phyloP scores from a whole-genome alignment of 2,329 filamentous ascomycete genomes.

The Graphilbum sp. region DNA sequence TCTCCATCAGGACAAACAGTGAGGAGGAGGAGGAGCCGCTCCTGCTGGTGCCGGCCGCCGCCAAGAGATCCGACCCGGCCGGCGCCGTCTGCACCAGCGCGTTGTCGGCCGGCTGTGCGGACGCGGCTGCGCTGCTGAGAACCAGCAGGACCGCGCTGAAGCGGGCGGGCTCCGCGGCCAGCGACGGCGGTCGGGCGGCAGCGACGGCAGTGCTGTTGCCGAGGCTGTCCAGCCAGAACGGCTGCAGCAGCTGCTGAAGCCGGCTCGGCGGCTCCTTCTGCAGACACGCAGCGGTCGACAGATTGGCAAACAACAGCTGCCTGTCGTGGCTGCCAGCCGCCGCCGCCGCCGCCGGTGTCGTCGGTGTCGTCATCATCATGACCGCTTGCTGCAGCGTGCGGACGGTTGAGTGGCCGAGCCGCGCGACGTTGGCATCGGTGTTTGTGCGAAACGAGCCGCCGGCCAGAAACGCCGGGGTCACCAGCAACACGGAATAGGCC shows the following conservation, averaged over 20 bases:
- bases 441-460: neutral
- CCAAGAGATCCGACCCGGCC: slow-evolving; percentile 2
- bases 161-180: neutral
- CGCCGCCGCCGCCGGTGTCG: too few relatives aligned
- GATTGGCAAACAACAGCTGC: neutral
- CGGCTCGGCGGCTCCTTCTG: neutral
- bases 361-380: too few relatives aligned
- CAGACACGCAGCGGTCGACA: neutral
- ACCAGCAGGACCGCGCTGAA: slow-evolving; percentile 2
- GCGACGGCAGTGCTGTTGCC: too few relatives aligned
- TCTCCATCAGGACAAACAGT: too few relatives aligned
- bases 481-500: slow-evolving; percentile 17
- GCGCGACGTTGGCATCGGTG: neutral
- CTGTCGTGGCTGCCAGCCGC: neutral
- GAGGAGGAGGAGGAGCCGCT: slow-evolving; percentile 1
- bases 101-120: neutral
- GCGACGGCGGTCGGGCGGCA: neutral
- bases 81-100: slow-evolving; percentile 6
- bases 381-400: neutral
- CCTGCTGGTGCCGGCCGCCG: neutral
- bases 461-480: slow-evolving; percentile 16
- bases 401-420: neutral
- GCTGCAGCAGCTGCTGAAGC: neutral
- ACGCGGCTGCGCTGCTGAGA: neutral
- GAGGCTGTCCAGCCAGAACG: neutral